These are phyloP conservation scores for Melampsora americana DNA, from an alignment of 1,284 basidiomycete genomes.

Conservation along the genomic window DNA sequence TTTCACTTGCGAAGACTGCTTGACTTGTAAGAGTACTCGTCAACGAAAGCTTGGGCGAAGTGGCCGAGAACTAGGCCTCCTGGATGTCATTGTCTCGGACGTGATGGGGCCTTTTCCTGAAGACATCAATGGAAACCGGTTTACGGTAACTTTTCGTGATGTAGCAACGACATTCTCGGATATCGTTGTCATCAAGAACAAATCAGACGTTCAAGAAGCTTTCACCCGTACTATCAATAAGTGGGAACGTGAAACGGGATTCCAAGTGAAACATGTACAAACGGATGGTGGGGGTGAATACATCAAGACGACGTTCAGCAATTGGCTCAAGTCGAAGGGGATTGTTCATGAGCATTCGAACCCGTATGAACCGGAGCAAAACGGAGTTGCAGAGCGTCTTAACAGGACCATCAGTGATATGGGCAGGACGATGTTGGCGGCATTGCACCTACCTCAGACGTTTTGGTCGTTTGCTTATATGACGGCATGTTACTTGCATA, in stretches of 20 bases:
- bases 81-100: too few species aligned
- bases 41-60: neutral
- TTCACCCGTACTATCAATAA: conserved; percentile 15
- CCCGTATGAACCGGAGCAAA: conserved; percentile 29
- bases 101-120: too few species aligned
- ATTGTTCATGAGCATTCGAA: conserved; percentile 24
- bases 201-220: conserved; percentile 3
- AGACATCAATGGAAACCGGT: too few species aligned
- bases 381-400: conserved; percentile 19
- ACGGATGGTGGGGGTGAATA: conserved; percentile 28
- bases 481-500: neutral
- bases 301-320: conserved; percentile 3
- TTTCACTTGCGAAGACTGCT: conserved; percentile 11
- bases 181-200: conserved; percentile 2
- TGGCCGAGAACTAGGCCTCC: neutral
- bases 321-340: conserved; percentile 15
- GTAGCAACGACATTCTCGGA: conserved; percentile 9
- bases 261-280: neutral
- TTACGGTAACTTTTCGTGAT: conserved; percentile 12
- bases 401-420: conserved; percentile 26
- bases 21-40: neutral
- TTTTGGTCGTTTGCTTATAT: conserved; percentile 32
- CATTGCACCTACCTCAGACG: neutral
- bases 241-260: neutral
- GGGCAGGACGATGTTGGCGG: neutral